Evolutionary conservation across 257 asterid species (phyloP).

Genomic region (Lycium barbarum): DNA sequence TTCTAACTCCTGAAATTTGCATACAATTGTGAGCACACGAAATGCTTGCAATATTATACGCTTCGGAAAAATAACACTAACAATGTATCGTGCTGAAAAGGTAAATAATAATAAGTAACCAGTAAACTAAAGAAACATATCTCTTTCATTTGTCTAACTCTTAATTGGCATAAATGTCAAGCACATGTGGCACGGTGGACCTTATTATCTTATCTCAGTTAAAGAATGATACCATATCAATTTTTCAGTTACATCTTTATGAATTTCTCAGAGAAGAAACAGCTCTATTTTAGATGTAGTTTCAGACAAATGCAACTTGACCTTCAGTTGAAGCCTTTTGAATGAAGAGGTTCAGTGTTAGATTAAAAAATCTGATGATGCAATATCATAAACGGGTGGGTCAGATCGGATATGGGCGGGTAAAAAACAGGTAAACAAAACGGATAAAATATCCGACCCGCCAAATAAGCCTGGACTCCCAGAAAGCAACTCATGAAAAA

Average conservation of each 20-base stretch:
- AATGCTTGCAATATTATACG: background rate
- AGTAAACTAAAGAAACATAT: background rate
- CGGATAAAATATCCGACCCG: too few species aligned
- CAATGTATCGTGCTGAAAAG: too few species aligned
- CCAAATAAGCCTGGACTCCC: too few species aligned
- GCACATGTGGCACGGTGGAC: background rate
- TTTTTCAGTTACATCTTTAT: background rate
- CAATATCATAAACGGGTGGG: background rate
- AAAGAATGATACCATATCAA: background rate
- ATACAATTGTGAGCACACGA: background rate
- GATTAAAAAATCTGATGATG: background rate
- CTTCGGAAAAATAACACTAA: too few species aligned
- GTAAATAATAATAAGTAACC: too few species aligned
- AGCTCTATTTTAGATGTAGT: background rate
- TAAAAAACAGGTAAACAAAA: too few species aligned
- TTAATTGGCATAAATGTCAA: background rate
- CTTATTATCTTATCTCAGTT: background rate
- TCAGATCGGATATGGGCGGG: too few species aligned
- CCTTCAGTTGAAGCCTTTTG: background rate
- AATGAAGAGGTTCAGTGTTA: background rate
- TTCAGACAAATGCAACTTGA: background rate
- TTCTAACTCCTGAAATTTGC: slow-evolving; percentile 73
- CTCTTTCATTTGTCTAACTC: background rate
- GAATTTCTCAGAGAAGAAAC: background rate
- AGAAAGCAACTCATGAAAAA: too few species aligned